A percentile compares a stretch with the other conserved stretches of the same genome.
Conservation (phyloP, 495 filamentous ascomycete species). For the Trichoderma parareesei region DNA sequence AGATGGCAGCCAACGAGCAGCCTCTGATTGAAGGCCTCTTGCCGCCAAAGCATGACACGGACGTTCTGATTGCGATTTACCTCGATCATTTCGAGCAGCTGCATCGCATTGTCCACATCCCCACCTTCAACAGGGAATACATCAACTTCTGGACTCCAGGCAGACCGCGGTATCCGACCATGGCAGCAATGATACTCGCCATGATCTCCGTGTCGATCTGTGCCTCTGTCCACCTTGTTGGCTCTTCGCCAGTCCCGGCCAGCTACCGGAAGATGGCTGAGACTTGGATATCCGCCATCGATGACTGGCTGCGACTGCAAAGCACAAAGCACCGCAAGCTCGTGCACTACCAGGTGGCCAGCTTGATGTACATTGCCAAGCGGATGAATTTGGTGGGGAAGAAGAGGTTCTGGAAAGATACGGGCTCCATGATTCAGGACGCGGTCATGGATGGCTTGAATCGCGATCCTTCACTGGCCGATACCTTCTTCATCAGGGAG, state of each 20-base stretch:
- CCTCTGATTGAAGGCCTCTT: constrained; percentile 22
- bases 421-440: constrained; percentile 23
- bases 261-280: constrained; percentile 49
- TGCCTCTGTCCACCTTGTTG: constrained; percentile 59
- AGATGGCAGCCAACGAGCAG: constrained; percentile 20
- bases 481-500: constrained; percentile 24
- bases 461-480: constrained; percentile 19
- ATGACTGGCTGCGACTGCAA: constrained; percentile 22
- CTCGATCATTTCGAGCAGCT: constrained; percentile 38
- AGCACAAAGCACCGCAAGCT: constrained; percentile 27
- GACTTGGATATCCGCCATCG: constrained; percentile 25
- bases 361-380: constrained; percentile 28
- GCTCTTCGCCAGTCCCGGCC: constrained; percentile 62
- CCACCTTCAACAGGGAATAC: constrained; percentile 40
- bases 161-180: constrained; percentile 20
- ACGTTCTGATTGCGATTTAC: constrained; percentile 39
- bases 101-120: constrained; percentile 50
- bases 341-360: constrained; percentile 27
- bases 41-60: constrained; percentile 39
- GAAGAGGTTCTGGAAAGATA: constrained; percentile 28
- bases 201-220: constrained; percentile 26
- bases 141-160: constrained; percentile 28
- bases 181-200: constrained; percentile 24
- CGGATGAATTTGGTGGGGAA: constrained; percentile 25
- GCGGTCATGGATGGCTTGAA: constrained; percentile 25